Percentiles rank a stretch among this genome's conserved stretches.
Conservation (phyloP, 257 asterid species). For the Lavandula angustifolia region DNA sequence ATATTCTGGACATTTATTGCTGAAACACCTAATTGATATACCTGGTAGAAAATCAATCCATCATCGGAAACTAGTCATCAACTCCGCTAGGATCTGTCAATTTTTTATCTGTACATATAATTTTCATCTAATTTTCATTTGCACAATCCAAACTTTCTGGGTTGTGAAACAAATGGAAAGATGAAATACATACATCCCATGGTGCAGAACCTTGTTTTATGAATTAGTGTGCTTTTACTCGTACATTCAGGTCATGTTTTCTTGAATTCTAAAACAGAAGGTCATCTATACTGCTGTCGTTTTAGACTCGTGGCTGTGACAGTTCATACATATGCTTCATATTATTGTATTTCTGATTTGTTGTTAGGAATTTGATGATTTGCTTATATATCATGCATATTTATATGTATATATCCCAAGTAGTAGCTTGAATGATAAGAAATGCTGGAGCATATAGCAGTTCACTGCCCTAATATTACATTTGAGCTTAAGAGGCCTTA, state of each 20-base stretch:
- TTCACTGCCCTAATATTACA: conserved; percentile 16
- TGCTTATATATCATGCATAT: too few species aligned
- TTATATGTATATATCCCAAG: neutral
- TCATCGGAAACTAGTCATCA: neutral
- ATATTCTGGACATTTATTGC: conserved; percentile 6
- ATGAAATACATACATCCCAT: conserved; percentile 21
- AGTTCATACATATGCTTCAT: conserved; percentile 12
- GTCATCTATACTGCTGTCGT: neutral
- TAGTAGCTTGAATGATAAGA: conserved; percentile 20
- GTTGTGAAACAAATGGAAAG: neutral
- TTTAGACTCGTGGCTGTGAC: conserved; percentile 12
- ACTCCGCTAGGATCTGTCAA: conserved; percentile 2
- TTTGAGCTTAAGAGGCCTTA: conserved; percentile 6
- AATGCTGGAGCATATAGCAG: conserved; percentile 24
- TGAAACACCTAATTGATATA: conserved; percentile 12
- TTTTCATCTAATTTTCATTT: neutral
- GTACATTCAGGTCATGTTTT: neutral
- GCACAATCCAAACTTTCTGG: neutral
- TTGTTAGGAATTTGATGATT: conserved; percentile 5
- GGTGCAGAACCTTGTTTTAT: conserved; percentile 17
- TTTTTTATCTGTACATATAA: conserved; percentile 1
- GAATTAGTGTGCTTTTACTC: neutral
- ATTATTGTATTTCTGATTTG: conserved; percentile 4
- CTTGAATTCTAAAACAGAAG: conserved; percentile 1
- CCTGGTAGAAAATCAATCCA: neutral